Percentiles rank a stretch among this genome's conserved stretches.
Evolutionary conservation across 176 grass and related monocot species (phyloP).

Genomic region (bread wheat (Triticum aestivum)): DNA sequence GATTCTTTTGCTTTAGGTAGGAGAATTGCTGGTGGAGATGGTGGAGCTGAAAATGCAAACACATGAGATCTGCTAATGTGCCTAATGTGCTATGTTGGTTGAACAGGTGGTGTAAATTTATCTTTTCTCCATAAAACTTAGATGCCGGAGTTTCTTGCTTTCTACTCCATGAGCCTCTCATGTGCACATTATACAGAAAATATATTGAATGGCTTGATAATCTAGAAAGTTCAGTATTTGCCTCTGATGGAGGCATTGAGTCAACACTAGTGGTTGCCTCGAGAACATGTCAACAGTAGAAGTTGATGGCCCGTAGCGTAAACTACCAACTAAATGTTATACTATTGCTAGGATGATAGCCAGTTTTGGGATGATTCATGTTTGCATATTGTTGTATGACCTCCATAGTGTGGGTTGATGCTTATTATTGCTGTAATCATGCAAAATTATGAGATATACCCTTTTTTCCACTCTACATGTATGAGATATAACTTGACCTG

Average conservation of each 20-base stretch:
- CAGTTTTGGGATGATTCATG: background rate
- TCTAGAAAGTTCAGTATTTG: no score
- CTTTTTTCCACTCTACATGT: no score
- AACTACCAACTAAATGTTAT: background rate
- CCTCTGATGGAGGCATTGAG: no score
- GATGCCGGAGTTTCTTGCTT: background rate
- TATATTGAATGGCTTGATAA: no score
- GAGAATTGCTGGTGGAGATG: background rate
- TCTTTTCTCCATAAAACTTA: background rate
- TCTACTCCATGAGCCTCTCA: background rate
- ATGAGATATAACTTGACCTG: no score
- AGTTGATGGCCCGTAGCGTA: background rate
- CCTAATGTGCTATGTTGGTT: no score
- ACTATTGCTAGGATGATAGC: background rate
- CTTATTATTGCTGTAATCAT: background rate
- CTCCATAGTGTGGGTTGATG: no score
- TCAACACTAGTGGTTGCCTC: background rate
- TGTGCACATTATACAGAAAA: background rate
- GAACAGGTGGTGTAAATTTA: background rate
- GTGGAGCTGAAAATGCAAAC: background rate
- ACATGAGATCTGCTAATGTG: background rate
- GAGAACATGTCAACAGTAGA: background rate
- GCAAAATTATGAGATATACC: background rate
- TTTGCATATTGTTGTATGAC: background rate
- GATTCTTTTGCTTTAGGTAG: background rate